These are phyloP conservation scores for Pugionium dolabratum DNA, from an alignment of 345 rosid species.

Conservation along the genomic window DNA sequence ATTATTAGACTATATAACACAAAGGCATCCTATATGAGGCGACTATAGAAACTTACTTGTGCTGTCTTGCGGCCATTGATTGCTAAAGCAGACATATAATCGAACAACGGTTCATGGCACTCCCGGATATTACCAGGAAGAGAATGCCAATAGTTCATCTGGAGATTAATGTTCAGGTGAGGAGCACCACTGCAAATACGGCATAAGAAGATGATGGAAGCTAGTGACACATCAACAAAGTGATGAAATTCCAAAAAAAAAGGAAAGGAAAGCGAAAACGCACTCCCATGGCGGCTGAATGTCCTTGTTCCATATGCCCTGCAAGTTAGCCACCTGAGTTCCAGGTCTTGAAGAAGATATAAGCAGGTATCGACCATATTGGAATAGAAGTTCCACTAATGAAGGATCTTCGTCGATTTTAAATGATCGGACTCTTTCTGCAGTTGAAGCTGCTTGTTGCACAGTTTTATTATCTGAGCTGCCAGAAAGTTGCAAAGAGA, in stretches of 20 bases:
- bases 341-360: slow-evolving; percentile 90
- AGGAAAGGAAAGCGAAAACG: slow-evolving; percentile 29
- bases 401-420: slow-evolving; percentile 80
- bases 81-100: slow-evolving; percentile 65
- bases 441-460: slow-evolving; percentile 49
- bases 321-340: slow-evolving; percentile 89
- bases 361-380: slow-evolving; percentile 81
- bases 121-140: slow-evolving; percentile 82
- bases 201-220: slow-evolving; percentile 13
- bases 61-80: slow-evolving; percentile 84
- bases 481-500: slow-evolving; percentile 61
- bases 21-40: slow-evolving; percentile 13
- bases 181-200: slow-evolving; percentile 70
- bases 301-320: slow-evolving; percentile 93
- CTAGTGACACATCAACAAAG: slow-evolving; percentile 8
- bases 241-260: slow-evolving; percentile 9
- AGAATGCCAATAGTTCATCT: slow-evolving; percentile 98
- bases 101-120: slow-evolving; percentile 89
- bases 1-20: slow-evolving; percentile 2
- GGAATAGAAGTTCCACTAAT: slow-evolving; percentile 78
- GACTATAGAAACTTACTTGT: slow-evolving; percentile 50
- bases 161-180: slow-evolving; percentile 88
- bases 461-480: slow-evolving; percentile 38
- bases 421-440: slow-evolving; percentile 75
- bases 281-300: slow-evolving; percentile 89